Percentiles rank a stretch among this genome's conserved stretches.
phyloP scores from a whole-genome alignment of 805 yeast genomes.

The Saccharomycopsis guyanensis region DNA sequence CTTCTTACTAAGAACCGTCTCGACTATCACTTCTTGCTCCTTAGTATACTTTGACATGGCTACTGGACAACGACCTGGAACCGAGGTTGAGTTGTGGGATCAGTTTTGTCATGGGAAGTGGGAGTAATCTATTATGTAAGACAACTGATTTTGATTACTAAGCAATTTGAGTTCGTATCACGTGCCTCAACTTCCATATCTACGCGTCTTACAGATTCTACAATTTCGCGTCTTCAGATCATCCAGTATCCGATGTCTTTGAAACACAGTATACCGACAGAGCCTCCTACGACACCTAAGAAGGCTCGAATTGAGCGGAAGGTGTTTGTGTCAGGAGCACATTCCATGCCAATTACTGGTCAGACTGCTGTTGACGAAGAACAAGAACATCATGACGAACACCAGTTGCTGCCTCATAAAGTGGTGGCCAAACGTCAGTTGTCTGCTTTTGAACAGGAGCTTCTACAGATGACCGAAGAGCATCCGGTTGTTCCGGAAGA shows the following conservation, averaged over 20 bases:
- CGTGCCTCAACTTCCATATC: neutral
- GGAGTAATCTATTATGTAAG: neutral
- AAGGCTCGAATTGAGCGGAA: conserved; percentile 14
- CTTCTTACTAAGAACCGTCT: conserved; percentile 58
- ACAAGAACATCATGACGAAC: conserved; percentile 11
- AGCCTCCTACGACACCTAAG: conserved; percentile 2
- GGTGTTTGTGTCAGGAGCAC: conserved; percentile 16
- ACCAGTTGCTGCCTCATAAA: neutral
- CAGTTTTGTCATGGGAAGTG: neutral
- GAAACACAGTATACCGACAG: too few relatives aligned
- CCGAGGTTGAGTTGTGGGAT: too few relatives aligned
- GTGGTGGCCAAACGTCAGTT: conserved; percentile 29
- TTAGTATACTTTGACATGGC: conserved; percentile 15
- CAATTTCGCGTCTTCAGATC: too few relatives aligned
- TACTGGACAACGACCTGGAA: too few relatives aligned
- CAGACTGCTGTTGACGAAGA: conserved; percentile 1
- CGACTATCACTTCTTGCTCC: conserved; percentile 20
- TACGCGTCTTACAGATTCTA: neutral
- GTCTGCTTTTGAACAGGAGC: conserved; percentile 46
- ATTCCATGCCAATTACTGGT: conserved; percentile 16
- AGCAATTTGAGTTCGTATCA: neutral
- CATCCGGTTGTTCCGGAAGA: too few relatives aligned
- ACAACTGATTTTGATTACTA: neutral
- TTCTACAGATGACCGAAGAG: conserved; percentile 36
- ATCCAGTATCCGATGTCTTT: neutral